Evolutionary conservation across 768 basidiomycete species (phyloP).

Genomic region (Butyriboletus loyo): DNA sequence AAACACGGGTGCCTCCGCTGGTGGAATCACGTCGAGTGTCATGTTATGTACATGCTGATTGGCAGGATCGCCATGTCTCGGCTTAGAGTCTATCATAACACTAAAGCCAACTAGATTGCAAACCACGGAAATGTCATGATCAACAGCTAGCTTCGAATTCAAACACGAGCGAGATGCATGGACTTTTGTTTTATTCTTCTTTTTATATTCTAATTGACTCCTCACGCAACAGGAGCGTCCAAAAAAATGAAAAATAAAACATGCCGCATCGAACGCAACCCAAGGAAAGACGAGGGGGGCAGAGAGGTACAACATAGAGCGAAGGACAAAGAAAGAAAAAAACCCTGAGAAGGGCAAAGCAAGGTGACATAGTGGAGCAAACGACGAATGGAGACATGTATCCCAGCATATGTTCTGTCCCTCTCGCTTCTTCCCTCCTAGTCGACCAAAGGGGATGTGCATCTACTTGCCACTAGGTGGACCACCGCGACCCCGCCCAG

Average conservation of each 20-base stretch:
- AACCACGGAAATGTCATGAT: too few species aligned
- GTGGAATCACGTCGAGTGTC: too few species aligned
- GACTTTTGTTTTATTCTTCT: not conserved
- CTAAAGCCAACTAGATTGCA: too few species aligned
- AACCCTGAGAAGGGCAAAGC: conserved; percentile 9
- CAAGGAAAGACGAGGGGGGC: conserved; percentile 7
- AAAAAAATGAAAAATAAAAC: conserved; percentile 7
- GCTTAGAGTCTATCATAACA: too few species aligned
- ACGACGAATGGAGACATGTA: conserved; percentile 9
- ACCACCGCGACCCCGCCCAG: conserved; percentile 42
- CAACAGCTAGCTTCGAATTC: not conserved
- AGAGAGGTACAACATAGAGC: conserved; percentile 15
- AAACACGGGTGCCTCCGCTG: too few species aligned
- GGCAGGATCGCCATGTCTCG: too few species aligned
- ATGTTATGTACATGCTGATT: too few species aligned
- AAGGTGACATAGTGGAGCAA: conserved; percentile 14
- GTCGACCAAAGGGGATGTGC: not conserved
- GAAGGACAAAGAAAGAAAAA: conserved; percentile 2
- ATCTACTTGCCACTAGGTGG: conserved; percentile 27
- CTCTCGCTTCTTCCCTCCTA: not conserved
- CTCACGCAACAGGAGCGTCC: conserved; percentile 25
- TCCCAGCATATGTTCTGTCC: conserved; percentile 7
- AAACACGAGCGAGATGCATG: not conserved
- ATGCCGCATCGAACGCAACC: conserved; percentile 10
- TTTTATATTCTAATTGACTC: conserved; percentile 18